phyloP scores from a whole-genome alignment of 768 basidiomycete species.

The Tylopilus sp. region DNA sequence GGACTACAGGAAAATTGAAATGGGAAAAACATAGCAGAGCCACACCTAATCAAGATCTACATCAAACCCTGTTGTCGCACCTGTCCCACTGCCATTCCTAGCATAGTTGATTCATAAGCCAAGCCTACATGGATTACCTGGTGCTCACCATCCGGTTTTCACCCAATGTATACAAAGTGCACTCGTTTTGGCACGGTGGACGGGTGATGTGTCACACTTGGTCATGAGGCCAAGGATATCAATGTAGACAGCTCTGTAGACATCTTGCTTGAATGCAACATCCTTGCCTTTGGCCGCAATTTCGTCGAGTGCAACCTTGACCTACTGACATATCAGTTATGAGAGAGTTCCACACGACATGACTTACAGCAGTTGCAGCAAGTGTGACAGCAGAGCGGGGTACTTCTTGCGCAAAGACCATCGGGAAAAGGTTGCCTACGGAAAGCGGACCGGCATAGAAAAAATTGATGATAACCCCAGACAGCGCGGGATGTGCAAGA shows the following conservation, averaged over 20 bases:
- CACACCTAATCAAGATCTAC: too few species aligned
- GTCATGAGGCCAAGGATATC: not conserved
- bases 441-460: not conserved
- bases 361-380: not conserved
- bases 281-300: not conserved
- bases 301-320: not conserved
- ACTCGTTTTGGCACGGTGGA: too few species aligned
- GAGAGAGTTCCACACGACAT: not conserved
- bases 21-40: too few species aligned
- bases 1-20: too few species aligned
- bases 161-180: not conserved
- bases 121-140: too few species aligned
- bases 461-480: too few species aligned
- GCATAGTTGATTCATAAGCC: too few species aligned
- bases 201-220: not conserved
- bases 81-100: too few species aligned
- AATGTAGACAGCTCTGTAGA: not conserved
- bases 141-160: not conserved
- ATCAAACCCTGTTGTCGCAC: too few species aligned
- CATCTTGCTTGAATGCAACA: not conserved
- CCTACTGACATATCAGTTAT: too few species aligned
- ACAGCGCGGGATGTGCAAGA: not conserved
- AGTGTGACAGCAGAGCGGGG: not conserved
- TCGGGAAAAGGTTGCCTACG: not conserved
- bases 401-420: not conserved